Base-by-base conservation (phyloP, 768 basidiomycete species). In the Omphalotus guepiniiformis region DNA sequence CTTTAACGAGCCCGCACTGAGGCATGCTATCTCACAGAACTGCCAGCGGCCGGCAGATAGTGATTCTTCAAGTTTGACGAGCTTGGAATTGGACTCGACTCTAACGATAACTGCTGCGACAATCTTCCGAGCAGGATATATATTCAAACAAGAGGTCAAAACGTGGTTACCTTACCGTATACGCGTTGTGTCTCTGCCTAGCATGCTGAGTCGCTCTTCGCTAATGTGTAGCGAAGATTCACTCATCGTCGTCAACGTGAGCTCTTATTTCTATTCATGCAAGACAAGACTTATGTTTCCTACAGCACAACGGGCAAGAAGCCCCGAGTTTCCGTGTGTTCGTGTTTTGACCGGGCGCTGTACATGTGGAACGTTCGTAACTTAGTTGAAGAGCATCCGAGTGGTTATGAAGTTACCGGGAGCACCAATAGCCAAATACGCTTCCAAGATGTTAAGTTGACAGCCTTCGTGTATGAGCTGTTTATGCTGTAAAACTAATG, bases 171-270 rank as follows among this genome's bases (percentile, higher is more conserved):
- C 78, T 27, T 80, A 72, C 58, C 66, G 71, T 28, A 56, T 72
- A 16, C 63, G 61, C 47, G 59, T 55, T 5, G 47, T 63, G 39
- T 30, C 51, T 11, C 29, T 72, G 44, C 57, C 57, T 42, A 53
- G 52, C 39, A 50, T 55, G 23, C 58, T 60, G 27, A 40, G 36
- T 58, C 52, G 39, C 16, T 48, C 54, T 47, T 60, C 63, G 40
- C 69, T 67, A 6, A 74, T 85, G 73, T 75, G 80, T 64, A 74
- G 70, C 52, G 79, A 81, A 58, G 81, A 83, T 60, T 67, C 63
- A 49, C 52, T 83, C 6, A 62, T 85, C 40, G 60, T 79, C 3
- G 75, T 82, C 30, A 69, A 76, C 56, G 73, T n/a, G n/a, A n/a
- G n/a, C n/a, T n/a, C n/a, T n/a, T n/a, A n/a, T n/a, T n/a, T n/a